Evolutionary conservation across 495 filamentous ascomycete species (phyloP).

Genomic region (Neurospora tetraspora): DNA sequence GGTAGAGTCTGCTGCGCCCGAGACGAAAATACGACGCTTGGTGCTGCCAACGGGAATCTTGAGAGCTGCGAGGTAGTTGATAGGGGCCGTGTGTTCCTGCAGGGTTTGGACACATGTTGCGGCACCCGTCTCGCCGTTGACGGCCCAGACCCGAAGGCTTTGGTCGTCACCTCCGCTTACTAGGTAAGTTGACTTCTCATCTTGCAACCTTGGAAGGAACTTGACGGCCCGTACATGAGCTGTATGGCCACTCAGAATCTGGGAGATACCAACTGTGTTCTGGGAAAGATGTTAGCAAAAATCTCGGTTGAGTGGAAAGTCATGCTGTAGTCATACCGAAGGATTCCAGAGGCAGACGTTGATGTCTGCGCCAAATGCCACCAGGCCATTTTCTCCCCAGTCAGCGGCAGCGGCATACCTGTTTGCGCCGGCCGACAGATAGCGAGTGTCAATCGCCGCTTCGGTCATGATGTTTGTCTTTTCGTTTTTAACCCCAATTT

Average conservation of each 20-base stretch:
- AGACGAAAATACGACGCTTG: slow-evolving; percentile 42
- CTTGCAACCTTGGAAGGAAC: slow-evolving; percentile 52
- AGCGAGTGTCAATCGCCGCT: slow-evolving; percentile 31
- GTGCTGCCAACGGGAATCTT: slow-evolving; percentile 18
- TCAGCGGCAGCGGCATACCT: slow-evolving; percentile 82
- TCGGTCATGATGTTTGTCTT: slow-evolving; percentile 9
- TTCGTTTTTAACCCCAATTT: background rate
- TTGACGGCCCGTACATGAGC: slow-evolving; percentile 76
- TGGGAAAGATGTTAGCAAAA: slow-evolving; percentile 8
- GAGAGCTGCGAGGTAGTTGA: slow-evolving; percentile 67
- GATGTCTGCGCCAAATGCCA: slow-evolving; percentile 83
- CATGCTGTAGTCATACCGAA: slow-evolving; percentile 43
- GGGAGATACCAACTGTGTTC: slow-evolving; percentile 53
- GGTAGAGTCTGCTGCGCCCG: slow-evolving; percentile 72
- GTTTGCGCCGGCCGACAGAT: slow-evolving; percentile 81
- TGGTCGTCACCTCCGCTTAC: slow-evolving; percentile 78
- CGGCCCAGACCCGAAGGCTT: slow-evolving; percentile 64
- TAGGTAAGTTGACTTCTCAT: slow-evolving; percentile 42
- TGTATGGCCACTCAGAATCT: slow-evolving; percentile 69
- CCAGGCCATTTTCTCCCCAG: slow-evolving; percentile 65
- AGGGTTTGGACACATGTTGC: slow-evolving; percentile 37
- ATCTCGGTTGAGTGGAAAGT: background rate
- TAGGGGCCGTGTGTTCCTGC: slow-evolving; percentile 56
- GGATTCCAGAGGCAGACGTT: slow-evolving; percentile 88
- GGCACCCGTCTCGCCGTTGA: slow-evolving; percentile 13